Percentiles rank a stretch among this genome's conserved stretches.
Evolutionary conservation across 2,329 filamentous ascomycete genomes (phyloP).

Genomic region (Mycosphaerelloides madeirae): DNA sequence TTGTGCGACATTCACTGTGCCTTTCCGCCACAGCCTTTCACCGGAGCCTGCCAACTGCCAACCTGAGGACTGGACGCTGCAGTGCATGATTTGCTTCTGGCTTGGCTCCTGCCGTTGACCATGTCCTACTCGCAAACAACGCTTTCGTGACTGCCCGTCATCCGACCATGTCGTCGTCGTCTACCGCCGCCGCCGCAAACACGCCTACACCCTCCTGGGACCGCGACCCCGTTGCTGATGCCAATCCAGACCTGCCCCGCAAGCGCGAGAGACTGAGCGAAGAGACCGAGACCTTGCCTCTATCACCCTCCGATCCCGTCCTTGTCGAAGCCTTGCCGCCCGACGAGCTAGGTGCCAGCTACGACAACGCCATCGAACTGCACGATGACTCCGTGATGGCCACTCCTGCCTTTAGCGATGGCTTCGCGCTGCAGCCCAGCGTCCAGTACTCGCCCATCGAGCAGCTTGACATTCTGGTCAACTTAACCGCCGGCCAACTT

Average conservation of each 20-base stretch:
- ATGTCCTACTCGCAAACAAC: slow-evolving; percentile 6
- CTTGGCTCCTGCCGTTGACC: slow-evolving; percentile 3
- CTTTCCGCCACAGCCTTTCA: no score
- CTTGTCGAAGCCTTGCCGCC: slow-evolving; percentile 30
- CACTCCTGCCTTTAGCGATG: slow-evolving; percentile 13
- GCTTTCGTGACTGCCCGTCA: slow-evolving; percentile 10
- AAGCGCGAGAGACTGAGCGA: slow-evolving; percentile 44
- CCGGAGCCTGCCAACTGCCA: no score
- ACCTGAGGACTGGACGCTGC: no score
- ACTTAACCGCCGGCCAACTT: background rate
- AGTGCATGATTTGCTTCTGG: background rate
- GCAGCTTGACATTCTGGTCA: slow-evolving; percentile 11
- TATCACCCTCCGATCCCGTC: slow-evolving; percentile 21
- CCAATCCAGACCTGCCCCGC: slow-evolving; percentile 41
- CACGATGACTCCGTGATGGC: slow-evolving; percentile 22
- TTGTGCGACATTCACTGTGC: no score
- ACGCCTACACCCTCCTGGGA: slow-evolving; percentile 14
- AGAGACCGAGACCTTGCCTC: slow-evolving; percentile 25
- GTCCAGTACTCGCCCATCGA: background rate
- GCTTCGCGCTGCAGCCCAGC: slow-evolving; percentile 8
- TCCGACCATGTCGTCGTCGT: slow-evolving; percentile 2
- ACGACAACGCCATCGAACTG: slow-evolving; percentile 37
- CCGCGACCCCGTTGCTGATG: slow-evolving; percentile 43
- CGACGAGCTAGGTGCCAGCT: slow-evolving; percentile 37
- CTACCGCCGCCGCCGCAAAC: slow-evolving; percentile 14